phyloP scores from a whole-genome alignment of 805 yeast genomes.

The Candida wancherniae region DNA sequence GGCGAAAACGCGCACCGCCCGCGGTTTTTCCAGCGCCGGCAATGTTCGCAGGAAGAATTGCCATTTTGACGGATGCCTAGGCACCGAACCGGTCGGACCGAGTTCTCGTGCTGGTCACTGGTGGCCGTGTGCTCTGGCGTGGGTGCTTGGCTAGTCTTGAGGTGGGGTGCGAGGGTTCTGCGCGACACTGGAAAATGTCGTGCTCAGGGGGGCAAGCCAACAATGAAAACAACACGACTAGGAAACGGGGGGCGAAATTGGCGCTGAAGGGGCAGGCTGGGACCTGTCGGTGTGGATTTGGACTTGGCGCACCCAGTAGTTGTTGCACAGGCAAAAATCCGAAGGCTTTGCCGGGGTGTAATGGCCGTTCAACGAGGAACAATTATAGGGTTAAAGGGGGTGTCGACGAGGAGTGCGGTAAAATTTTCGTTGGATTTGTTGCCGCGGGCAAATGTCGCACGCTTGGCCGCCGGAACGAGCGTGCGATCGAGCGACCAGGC shows the following conservation, averaged over 20 bases:
- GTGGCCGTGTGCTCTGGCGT: constrained; percentile 6
- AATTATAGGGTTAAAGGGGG: constrained; percentile 10
- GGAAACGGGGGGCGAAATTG: background rate
- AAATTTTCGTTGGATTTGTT: constrained; percentile 10
- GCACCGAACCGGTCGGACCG: constrained; percentile 7
- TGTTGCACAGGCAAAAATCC: constrained; percentile 1
- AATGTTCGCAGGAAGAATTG: constrained; percentile 36
- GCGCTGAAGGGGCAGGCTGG: constrained; percentile 1
- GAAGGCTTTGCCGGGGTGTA: constrained; percentile 1
- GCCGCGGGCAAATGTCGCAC: constrained; percentile 16
- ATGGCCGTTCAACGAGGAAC: constrained; percentile 2
- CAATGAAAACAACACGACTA: constrained; percentile 11
- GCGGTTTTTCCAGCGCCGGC: constrained; percentile 26
- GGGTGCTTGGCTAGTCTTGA: constrained; percentile 4
- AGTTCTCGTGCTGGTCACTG: background rate
- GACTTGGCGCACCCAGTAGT: constrained; percentile 1
- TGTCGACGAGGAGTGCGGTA: constrained; percentile 15
- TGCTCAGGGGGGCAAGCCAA: constrained; percentile 10
- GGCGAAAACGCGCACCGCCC: constrained; percentile 77
- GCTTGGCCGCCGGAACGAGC: no score
- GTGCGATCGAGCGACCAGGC: no score
- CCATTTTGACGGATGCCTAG: constrained; percentile 26
- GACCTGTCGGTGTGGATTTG: constrained; percentile 1
- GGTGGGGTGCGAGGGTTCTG: constrained; percentile 23
- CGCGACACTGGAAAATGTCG: constrained; percentile 18